These are phyloP conservation scores for Poronia punctata DNA, from an alignment of 495 filamentous ascomycete species.

Conservation along the genomic window DNA sequence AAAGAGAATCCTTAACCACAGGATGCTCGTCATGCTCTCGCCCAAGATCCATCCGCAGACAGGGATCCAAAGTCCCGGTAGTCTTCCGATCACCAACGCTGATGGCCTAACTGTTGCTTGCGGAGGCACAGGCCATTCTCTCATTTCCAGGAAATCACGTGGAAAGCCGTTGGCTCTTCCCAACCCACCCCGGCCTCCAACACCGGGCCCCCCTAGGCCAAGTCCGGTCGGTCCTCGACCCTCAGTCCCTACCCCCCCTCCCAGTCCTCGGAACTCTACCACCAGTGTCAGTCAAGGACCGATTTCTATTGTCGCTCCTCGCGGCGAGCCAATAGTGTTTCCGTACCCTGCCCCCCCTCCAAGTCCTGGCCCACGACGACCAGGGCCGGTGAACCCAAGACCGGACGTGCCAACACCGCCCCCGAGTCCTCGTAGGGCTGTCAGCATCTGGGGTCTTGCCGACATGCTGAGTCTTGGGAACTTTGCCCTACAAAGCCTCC, in stretches of 20 bases:
- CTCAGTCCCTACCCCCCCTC: conserved; percentile 23
- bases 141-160: too few relatives aligned
- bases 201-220: conserved; percentile 23
- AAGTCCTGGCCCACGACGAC: conserved; percentile 21
- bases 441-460: background rate
- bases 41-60: background rate
- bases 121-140: too few relatives aligned
- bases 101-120: too few relatives aligned
- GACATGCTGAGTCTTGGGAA: background rate
- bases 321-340: conserved; percentile 4
- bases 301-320: conserved; percentile 11
- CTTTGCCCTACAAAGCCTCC: too few relatives aligned
- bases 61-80: background rate
- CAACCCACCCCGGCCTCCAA: conserved; percentile 24
- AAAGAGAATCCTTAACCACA: background rate
- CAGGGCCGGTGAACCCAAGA: conserved; percentile 18
- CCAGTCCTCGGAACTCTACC: conserved; percentile 15
- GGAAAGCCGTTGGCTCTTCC: conserved; percentile 13
- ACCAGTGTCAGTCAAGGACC: background rate
- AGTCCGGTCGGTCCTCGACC: conserved; percentile 23
- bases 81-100: background rate
- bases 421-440: conserved; percentile 20
- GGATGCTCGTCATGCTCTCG: conserved; percentile 3
- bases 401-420: conserved; percentile 26
- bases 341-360: conserved; percentile 22